Base-by-base conservation (phyloP, 148 eudicot species). In the Rhododendron vialii region DNA sequence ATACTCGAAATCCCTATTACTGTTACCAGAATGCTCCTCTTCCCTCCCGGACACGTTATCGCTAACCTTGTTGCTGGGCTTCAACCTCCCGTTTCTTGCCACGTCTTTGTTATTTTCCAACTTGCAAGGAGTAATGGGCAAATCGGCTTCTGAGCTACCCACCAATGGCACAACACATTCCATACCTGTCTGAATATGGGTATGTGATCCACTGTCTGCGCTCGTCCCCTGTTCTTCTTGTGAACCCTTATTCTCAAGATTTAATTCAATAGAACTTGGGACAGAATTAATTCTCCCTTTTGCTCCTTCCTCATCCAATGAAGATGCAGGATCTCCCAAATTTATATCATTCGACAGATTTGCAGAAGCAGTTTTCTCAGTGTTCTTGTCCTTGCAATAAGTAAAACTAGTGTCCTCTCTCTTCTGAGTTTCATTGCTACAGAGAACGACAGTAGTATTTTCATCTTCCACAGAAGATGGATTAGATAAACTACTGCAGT, bases 391-490 rank as follows among this genome's bases (percentile, higher is more conserved):
- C 22, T 87, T 86, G 53, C 69, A 78, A 51, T 80, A 85, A 71
- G 24, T 86, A 78, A 85, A 90, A 84, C 84, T 89, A 35, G 85
- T 86, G 63, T 89, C 91, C 71, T 82, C 85, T 76, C 80, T 89
- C 87, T 85, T 90, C 74, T 88, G 88, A 24, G 87, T 90, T 85
- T 84, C 84, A 76, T 87, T 86, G 78, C 88, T 87, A 75, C 87
- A 91, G 17, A 87, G 88, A 48, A 88, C 76, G 30, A 85, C 51
- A 65, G 94, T 92, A 69, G 89, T 95, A 33, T 92, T 92, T 91
- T 96, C 99, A 82, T 96, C 99, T 85, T 96, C 99, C 20, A 95
- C 92, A 0, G 99, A 95, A 48, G 98, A 94, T 10, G 98, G 98
- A 88, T 95, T 95, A 45, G 99, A 95, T 55, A 96, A 95, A 87